Evolutionary conservation across 768 basidiomycete species (phyloP), one percentile per base, ranked within the genome.

Genomic region (Collybia sordida): DNA sequence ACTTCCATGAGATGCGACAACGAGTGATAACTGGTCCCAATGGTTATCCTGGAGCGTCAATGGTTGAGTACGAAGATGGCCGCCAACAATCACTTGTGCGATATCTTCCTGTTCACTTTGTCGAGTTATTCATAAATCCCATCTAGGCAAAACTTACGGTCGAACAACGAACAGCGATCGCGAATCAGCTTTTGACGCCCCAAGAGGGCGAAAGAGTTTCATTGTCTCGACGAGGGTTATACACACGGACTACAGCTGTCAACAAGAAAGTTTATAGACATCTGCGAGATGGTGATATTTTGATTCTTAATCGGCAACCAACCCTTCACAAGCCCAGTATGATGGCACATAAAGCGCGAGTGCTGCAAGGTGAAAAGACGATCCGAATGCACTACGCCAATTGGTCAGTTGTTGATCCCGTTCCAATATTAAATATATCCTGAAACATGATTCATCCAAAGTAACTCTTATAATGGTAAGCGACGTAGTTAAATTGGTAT

Each of bases 311-410:
- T 64, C 89, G 97, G 45, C 97, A 99, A 73, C 97, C 97, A 6
- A 98, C 97, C 1, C 77, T 99, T 45, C 97, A 99, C 67, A 99
- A 99, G 64, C 96, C 97, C 18, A 93, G 91, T 77, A 99, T 99
- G 96, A 99, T 99, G 97, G 88, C 86, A 6, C 97, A 99, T 66
- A 88, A 83, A 58, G 96, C 96, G 14, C 86, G 87, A 49, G 88
- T 98, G 17, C 67, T 99, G 54, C 81, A 85, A 53, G 97, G 96
- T 21, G 97, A 99, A 71, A 99, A 98, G 76, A 98, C 97, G 0
- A 98, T 99, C 64, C 83, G 97, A 12, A 95, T 99, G 95, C 97
- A 99, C 73, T 99, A 99, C 64, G 96, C 97, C 21, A 99, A 99
- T 63, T 99, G 96, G 94, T 96, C 51, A 45, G 84, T 73, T 38